A percentile compares a stretch with the other conserved stretches of the same genome.
These are phyloP conservation scores for Ramaria sp. DNA, from an alignment of 768 basidiomycete genomes.

Conservation along the genomic window DNA sequence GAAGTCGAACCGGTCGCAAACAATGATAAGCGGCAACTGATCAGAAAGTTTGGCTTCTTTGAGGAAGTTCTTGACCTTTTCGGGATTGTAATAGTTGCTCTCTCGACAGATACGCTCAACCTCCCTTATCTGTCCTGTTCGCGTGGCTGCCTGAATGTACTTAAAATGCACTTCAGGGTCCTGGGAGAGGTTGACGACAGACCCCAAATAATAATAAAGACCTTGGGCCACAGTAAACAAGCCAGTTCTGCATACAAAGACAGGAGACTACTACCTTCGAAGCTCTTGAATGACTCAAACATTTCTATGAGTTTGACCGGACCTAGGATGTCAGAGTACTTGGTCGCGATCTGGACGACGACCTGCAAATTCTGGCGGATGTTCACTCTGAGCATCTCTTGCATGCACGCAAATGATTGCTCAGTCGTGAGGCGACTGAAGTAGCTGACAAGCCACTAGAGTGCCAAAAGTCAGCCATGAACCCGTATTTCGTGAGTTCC, in stretches of 20 bases:
- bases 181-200: conserved; percentile 91
- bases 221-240: conserved; percentile 28
- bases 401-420: conserved; percentile 90
- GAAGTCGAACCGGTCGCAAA: conserved; percentile 99
- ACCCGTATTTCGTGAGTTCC: neutral
- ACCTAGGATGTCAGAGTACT: conserved; percentile 96
- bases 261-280: conserved; percentile 53
- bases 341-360: conserved; percentile 95
- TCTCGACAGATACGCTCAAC: conserved; percentile 98
- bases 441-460: conserved; percentile 90
- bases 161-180: conserved; percentile 99
- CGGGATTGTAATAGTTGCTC: conserved; percentile 94
- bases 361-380: conserved; percentile 96
- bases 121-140: conserved; percentile 96
- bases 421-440: conserved; percentile 96
- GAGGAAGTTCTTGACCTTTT: conserved; percentile 99
- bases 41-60: conserved; percentile 96
- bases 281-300: conserved; percentile 96
- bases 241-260: neutral
- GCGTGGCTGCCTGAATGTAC: conserved; percentile 97
- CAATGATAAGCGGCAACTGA: conserved; percentile 97
- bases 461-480: conserved; percentile 3
- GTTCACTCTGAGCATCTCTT: conserved; percentile 95
- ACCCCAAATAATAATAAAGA: conserved; percentile 97
- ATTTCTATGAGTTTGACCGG: conserved; percentile 97